A percentile compares a stretch with the other conserved stretches of the same genome.
These are phyloP conservation scores for Acrasis kona DNA, from an alignment of 78 protist species.

Conservation along the genomic window DNA sequence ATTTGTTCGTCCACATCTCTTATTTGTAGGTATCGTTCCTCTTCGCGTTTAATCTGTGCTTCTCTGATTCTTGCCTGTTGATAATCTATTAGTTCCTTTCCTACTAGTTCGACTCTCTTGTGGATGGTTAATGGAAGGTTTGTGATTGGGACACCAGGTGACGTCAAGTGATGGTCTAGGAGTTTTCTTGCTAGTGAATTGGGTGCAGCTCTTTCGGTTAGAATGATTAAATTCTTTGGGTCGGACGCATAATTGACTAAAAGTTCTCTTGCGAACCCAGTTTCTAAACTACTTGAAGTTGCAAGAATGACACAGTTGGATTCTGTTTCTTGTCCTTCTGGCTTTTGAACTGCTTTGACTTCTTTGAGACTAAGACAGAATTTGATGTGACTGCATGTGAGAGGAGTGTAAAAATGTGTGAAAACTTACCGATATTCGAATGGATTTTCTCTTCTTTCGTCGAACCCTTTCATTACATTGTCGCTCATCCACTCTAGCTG, in stretches of 20 bases:
- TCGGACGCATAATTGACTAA: neutral
- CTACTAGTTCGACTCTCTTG: neutral
- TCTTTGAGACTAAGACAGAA: neutral
- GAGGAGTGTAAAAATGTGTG: too few species aligned
- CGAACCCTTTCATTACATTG: neutral
- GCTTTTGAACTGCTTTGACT: neutral
- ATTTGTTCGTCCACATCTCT: neutral
- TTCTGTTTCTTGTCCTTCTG: too few species aligned
- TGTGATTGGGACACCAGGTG: too few species aligned
- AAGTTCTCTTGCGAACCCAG: neutral
- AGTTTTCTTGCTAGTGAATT: neutral
- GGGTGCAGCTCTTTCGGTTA: neutral
- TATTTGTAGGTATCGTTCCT: neutral
- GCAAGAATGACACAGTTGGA: neutral
- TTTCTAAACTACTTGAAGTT: neutral
- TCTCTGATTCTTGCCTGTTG: neutral
- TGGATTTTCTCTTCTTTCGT: constrained; percentile 10
- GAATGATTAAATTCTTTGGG: neutral
- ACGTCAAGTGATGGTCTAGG: neutral
- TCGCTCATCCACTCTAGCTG: constrained; percentile 72
- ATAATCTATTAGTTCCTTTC: neutral
- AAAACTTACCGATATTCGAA: neutral
- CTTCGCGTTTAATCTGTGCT: neutral
- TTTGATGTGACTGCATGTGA: neutral
- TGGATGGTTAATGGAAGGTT: neutral